Conservation (phyloP, 768 basidiomycete species). For the Podaxis sp. region DNA sequence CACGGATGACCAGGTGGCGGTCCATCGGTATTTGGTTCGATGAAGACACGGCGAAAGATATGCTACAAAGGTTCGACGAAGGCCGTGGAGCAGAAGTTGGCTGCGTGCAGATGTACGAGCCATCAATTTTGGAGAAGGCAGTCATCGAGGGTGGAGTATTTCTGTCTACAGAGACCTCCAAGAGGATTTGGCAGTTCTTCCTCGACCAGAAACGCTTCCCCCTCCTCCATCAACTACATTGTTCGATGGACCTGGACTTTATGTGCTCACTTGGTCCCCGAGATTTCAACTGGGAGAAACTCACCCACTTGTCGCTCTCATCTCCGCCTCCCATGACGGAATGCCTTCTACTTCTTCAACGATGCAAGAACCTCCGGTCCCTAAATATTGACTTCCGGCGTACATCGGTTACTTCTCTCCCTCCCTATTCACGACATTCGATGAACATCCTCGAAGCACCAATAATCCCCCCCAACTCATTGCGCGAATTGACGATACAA, state of each 20-base stretch:
- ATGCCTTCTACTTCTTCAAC: not conserved
- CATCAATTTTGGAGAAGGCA: constrained; percentile 1
- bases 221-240: not conserved
- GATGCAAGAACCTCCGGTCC: not conserved
- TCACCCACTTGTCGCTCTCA: not conserved
- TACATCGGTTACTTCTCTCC: not conserved
- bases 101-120: not conserved
- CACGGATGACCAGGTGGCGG: not conserved
- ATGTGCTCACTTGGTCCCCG: not conserved
- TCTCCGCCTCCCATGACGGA: not conserved
- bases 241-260: not conserved
- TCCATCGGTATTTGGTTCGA: constrained; percentile 4
- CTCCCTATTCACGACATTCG: not conserved
- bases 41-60: not conserved
- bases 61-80: not conserved
- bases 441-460: not conserved
- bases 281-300: not conserved
- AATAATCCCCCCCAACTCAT: not conserved
- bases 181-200: constrained; percentile 1
- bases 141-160: not conserved
- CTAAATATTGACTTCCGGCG: not conserved
- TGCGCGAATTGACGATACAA: not conserved
- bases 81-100: not conserved
- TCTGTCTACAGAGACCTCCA: not conserved
- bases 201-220: not conserved